Evolutionary conservation across 805 yeast species (phyloP).

Genomic region (Ogataea parapolymorpha): DNA sequence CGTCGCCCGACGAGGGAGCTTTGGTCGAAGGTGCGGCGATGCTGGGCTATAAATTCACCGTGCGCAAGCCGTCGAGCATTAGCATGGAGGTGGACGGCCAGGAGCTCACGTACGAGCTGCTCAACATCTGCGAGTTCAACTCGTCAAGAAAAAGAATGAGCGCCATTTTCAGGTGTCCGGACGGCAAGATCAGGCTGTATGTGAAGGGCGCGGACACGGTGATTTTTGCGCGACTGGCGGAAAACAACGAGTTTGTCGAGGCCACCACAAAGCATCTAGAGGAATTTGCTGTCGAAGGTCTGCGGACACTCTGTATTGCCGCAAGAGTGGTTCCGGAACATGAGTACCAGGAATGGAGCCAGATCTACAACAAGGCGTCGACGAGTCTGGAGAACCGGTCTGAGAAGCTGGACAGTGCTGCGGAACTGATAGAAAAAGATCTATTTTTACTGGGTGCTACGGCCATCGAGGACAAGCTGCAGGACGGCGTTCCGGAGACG

Average conservation of each 20-base stretch:
- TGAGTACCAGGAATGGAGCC: constrained; percentile 73
- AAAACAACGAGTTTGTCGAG: constrained; percentile 73
- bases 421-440: constrained; percentile 81
- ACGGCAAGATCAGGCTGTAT: constrained; percentile 81
- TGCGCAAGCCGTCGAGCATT: constrained; percentile 82
- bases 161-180: constrained; percentile 90
- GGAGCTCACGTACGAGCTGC: constrained; percentile 63
- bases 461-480: constrained; percentile 96
- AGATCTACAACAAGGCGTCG: constrained; percentile 70
- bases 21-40: constrained; percentile 93
- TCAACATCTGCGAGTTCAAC: constrained; percentile 93
- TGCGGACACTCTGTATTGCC: constrained; percentile 92
- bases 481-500: constrained; percentile 98
- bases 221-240: constrained; percentile 76
- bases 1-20: constrained; percentile 99
- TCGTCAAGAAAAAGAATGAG: constrained; percentile 98
- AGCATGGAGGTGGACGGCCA: constrained; percentile 56
- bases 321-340: constrained; percentile 72
- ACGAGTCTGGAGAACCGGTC: constrained; percentile 75
- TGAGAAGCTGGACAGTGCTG: constrained; percentile 78
- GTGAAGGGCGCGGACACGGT: constrained; percentile 99
- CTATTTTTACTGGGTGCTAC: constrained; percentile 90
- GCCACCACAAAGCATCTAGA: constrained; percentile 85
- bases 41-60: constrained; percentile 78
- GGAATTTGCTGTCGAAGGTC: constrained; percentile 94